A percentile compares a stretch with the other conserved stretches of the same genome.
phyloP scores from a whole-genome alignment of 345 rosid species.

The Leavenworthia alabamica region DNA sequence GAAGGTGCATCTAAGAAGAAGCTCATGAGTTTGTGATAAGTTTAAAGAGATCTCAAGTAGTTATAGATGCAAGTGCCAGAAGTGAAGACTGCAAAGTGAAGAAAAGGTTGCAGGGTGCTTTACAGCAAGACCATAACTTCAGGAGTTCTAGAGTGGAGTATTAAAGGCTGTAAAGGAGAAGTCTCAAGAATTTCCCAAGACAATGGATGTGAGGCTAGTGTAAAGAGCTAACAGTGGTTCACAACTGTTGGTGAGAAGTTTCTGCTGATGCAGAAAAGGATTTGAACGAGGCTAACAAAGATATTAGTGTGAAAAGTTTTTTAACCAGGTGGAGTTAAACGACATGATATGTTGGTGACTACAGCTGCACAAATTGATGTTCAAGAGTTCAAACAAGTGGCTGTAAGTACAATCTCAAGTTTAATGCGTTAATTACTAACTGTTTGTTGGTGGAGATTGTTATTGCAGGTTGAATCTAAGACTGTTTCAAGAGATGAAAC shows the following conservation, averaged over 20 bases:
- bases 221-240: background rate
- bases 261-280: background rate
- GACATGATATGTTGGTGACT: background rate
- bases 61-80: background rate
- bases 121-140: background rate
- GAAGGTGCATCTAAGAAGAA: no score
- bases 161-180: background rate
- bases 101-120: background rate
- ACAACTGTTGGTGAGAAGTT: background rate
- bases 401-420: background rate
- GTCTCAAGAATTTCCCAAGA: background rate
- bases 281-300: background rate
- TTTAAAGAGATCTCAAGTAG: no score
- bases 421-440: no score
- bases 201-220: background rate
- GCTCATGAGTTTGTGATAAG: no score
- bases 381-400: background rate
- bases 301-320: background rate
- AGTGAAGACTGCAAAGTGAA: background rate
- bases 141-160: background rate
- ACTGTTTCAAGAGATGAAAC: no score
- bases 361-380: background rate
- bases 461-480: no score
- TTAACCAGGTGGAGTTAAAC: background rate
- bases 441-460: no score